Conservation (phyloP, 73 alveolate genomes). For the Paramecium octaurelia region DNA sequence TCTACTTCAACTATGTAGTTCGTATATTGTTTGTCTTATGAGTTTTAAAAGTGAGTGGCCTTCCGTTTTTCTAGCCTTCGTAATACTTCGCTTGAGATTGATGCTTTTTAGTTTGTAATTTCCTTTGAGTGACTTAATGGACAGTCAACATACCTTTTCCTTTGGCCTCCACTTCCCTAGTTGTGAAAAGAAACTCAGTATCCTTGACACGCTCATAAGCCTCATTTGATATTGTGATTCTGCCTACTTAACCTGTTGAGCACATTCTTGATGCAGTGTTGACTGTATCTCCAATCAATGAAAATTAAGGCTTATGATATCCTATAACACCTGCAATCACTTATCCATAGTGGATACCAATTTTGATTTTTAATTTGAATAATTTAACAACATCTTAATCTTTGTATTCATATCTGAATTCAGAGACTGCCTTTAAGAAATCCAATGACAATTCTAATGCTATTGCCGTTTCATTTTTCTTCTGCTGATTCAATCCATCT, state of each 20-base stretch:
- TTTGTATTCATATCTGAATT: neutral
- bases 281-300: constrained; percentile 63
- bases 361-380: constrained; percentile 29
- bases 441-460: constrained; percentile 25
- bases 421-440: constrained; percentile 17
- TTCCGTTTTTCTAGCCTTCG: neutral
- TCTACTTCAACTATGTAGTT: neutral
- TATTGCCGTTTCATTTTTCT: neutral
- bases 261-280: constrained; percentile 57
- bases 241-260: constrained; percentile 57
- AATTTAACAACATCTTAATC: neutral
- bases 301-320: constrained; percentile 61
- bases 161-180: constrained; percentile 33
- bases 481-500: constrained; percentile 8
- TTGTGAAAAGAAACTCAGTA: neutral
- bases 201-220: constrained; percentile 40
- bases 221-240: constrained; percentile 52
- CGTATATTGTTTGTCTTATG: neutral
- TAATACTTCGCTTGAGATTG: neutral
- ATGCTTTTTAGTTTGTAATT: neutral
- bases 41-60: neutral
- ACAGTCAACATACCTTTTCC: constrained; percentile 52
- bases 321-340: constrained; percentile 63
- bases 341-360: constrained; percentile 59
- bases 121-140: neutral